Base-by-base conservation (phyloP, 1,284 basidiomycete species). In the Boletus mariae region DNA sequence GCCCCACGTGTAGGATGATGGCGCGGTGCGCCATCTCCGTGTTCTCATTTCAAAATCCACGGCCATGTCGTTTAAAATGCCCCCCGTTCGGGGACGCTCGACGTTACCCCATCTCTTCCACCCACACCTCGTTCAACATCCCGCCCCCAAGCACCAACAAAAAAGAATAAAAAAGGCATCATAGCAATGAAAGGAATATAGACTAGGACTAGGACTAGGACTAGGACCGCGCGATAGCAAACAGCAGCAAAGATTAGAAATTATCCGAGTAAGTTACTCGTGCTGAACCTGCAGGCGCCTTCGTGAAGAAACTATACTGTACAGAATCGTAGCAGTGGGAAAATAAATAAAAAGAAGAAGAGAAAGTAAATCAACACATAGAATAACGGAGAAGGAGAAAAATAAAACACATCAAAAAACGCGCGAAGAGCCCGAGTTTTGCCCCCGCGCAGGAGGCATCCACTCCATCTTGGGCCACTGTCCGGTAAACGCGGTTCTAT, bases 401-500 rank as follows among this genome's bases (percentile, higher is more conserved):
- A 45, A 48, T 4, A 54, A 52, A 42, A 53, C n/a, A 38, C 38
- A 3, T 70, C 58, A 71, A 57, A 68, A 61, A 40, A 70, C 59
- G 53, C 66, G 54, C 35, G 67, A 45, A 8, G 66, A 68, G 29
- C 66, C 64, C 32, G 69, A 67, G 48, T 44, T 70, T 47, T 70
- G 66, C 5, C 69, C 66, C 32, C 69, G 17, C 17, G 17, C 17
- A 17, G 17, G 60, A 20, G 65, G 57, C 49, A 66, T 34, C 67
- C 66, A 70, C 57, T 68, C 66, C 69, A 69, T 66, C 62, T 70
- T 69, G 49, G 67, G 68, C 67, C 66, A 67, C 40, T 63, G 66
- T 35, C 61, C 65, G 47, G 64, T 44, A 40, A 62, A 12, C 44
- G 57, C 64, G 54, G 66, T 65, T 61, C 58, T 68, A 60, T 67